Evolutionary conservation across 352 stramenopile genomes (phyloP), one percentile per base, ranked within the genome.

Genomic region (Phytophthora brassicae): DNA sequence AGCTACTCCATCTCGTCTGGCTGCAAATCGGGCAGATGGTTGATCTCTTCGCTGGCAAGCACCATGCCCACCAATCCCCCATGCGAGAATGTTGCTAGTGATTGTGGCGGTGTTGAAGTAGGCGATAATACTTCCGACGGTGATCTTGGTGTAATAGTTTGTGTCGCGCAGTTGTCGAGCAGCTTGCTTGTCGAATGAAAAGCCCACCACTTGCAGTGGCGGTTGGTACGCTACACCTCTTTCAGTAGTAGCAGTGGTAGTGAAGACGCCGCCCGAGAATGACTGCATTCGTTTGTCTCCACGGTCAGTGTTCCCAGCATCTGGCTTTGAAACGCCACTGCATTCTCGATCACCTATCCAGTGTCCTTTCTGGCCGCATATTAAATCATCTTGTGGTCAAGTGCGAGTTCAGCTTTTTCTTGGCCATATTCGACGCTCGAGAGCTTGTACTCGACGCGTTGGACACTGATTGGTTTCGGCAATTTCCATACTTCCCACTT

Each of bases 331-430:
- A 14, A 6, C 3, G 4, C 16, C 16, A 2, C 24, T 33, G 38
- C 51, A 58, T 22, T 42, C 24, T 1, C 9, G 5, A 26, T 51
- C 41, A 6, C 19, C 41, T 3, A 26, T 31, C 51, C 51, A 51
- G 13, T 51, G 39, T 17, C 39, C 51, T 7, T n/a, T 31, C 13
- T 51, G 7, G 1, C 51, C 41, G 14, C 51, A 50, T n/a, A n/a
- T n/a, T n/a, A n/a, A n/a, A n/a, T n/a, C 13, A 8, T 16, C 6
- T 33, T 36, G 39, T 41, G n/a, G n/a, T n/a, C n/a, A n/a, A 59
- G 7, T n/a, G 0, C 6, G 51, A 43, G 22, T 49, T 59, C 31
- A 35, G 3, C n/a, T 58, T 58, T n/a, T 47, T 58, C 38, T 41
- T 47, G 0, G 50, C 39, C 17, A 58, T 41, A 8, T n/a, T 36